These are phyloP conservation scores for Acanthamoeba triangularis DNA, from an alignment of 208 protist species.

Conservation along the genomic window DNA sequence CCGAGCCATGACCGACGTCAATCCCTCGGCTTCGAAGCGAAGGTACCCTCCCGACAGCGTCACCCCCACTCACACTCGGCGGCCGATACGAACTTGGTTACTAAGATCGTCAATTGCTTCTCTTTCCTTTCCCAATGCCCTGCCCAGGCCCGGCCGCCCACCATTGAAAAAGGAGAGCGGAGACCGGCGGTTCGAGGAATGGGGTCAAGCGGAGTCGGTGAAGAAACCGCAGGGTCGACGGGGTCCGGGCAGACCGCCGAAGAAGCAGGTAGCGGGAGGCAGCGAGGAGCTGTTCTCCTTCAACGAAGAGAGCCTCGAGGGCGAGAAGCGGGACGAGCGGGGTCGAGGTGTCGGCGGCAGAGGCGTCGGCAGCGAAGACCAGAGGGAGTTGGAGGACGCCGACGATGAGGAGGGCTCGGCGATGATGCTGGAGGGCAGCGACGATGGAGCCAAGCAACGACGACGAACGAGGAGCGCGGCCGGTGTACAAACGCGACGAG, in stretches of 20 bases:
- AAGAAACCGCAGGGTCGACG: background rate
- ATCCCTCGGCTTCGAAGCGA: background rate
- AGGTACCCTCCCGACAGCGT: background rate
- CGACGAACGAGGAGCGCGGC: background rate
- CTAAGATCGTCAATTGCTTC: background rate
- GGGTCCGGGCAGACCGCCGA: constrained; percentile 5
- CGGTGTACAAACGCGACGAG: constrained; percentile 39
- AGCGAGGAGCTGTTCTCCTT: constrained; percentile 58
- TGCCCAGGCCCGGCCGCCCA: background rate
- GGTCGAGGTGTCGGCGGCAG: background rate
- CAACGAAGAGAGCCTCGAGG: constrained; percentile 53
- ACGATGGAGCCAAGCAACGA: background rate
- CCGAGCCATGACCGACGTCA: background rate
- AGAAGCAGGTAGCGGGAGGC: background rate
- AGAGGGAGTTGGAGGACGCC: background rate
- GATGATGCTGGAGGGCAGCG: background rate
- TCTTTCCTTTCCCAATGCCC: background rate
- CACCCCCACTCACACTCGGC: background rate
- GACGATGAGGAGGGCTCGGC: background rate
- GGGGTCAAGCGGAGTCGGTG: background rate
- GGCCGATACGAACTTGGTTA: too few species aligned
- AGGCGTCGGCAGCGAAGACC: background rate
- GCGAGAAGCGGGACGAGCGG: constrained; percentile 8
- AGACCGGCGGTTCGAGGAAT: background rate
- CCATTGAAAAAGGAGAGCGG: background rate